These are phyloP conservation scores for Bacidia rubella DNA, from an alignment of 495 filamentous ascomycete genomes.

Conservation along the genomic window DNA sequence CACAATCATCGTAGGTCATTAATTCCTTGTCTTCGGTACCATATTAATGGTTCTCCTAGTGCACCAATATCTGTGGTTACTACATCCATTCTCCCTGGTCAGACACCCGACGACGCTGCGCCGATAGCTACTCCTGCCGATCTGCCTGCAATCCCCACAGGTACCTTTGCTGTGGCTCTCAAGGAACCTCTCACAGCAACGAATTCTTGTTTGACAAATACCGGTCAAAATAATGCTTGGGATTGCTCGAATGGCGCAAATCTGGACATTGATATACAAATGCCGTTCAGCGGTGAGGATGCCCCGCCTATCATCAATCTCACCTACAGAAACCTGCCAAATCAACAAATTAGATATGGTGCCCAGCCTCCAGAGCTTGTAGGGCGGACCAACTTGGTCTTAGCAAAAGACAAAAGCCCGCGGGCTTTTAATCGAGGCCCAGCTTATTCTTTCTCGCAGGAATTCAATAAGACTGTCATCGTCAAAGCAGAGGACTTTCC, in stretches of 20 bases:
- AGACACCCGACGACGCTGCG: conserved; percentile 48
- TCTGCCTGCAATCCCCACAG: conserved; percentile 48
- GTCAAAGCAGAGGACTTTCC: conserved; percentile 37
- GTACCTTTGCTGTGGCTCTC: conserved; percentile 48
- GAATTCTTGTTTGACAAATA: conserved; percentile 51
- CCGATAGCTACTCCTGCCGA: conserved; percentile 44
- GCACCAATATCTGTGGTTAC: conserved; percentile 19
- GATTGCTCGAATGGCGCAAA: conserved; percentile 37
- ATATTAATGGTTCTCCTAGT: neutral
- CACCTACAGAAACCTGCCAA: conserved; percentile 23
- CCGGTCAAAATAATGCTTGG: conserved; percentile 53
- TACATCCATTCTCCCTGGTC: conserved; percentile 29
- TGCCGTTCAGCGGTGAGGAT: neutral
- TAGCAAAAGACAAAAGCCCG: conserved; percentile 54
- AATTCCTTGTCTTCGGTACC: conserved; percentile 6
- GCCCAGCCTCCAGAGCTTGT: conserved; percentile 52
- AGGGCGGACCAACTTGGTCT: conserved; percentile 34
- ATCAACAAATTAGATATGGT: conserved; percentile 46
- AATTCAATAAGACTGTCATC: conserved; percentile 75
- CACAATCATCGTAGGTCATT: conserved; percentile 25
- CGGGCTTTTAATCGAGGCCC: conserved; percentile 50
- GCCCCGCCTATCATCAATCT: conserved; percentile 20
- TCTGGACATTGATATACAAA: conserved; percentile 28
- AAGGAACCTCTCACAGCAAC: conserved; percentile 39
- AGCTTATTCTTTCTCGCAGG: conserved; percentile 56